Percentiles rank a stretch among this genome's conserved stretches.
These are phyloP conservation scores for Penicillium canariense DNA, from an alignment of 495 filamentous ascomycete genomes.

Conservation along the genomic window DNA sequence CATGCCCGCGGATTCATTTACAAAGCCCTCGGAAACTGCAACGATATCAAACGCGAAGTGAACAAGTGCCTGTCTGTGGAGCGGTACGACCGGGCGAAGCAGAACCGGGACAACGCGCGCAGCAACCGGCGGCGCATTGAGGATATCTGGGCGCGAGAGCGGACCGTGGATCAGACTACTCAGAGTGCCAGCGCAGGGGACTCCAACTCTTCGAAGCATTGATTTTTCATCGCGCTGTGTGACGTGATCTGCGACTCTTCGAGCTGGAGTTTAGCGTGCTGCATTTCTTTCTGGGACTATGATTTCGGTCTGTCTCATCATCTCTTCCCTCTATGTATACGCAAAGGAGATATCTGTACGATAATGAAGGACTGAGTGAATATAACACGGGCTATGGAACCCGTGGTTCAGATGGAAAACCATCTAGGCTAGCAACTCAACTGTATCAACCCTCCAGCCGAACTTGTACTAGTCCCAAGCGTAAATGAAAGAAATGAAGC, in stretches of 20 bases:
- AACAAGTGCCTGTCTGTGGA: conserved; percentile 79
- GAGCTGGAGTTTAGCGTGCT: conserved; percentile 18
- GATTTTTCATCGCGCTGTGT: background rate
- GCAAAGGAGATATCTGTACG: conserved; percentile 12
- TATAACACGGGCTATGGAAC: conserved; percentile 2
- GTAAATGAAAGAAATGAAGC: background rate
- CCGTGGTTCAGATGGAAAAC: background rate
- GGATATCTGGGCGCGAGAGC: conserved; percentile 70
- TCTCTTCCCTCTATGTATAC: conserved; percentile 16
- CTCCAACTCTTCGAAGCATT: conserved; percentile 18
- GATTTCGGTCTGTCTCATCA: background rate
- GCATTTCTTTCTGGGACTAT: conserved; percentile 2
- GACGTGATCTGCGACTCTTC: conserved; percentile 1
- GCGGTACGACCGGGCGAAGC: conserved; percentile 68
- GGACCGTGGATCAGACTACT: conserved; percentile 24
- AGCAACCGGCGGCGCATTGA: conserved; percentile 66
- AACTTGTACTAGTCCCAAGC: background rate
- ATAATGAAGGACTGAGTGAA: conserved; percentile 11
- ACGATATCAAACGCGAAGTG: conserved; percentile 74
- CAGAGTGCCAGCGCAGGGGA: conserved; percentile 3
- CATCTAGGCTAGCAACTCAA: background rate
- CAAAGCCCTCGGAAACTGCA: conserved; percentile 89
- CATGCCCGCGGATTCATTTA: conserved; percentile 88
- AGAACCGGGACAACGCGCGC: conserved; percentile 71
- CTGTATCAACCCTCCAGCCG: background rate